Conservation (phyloP, 345 rosid genomes). For the Arabidopsis suecica region DNA sequence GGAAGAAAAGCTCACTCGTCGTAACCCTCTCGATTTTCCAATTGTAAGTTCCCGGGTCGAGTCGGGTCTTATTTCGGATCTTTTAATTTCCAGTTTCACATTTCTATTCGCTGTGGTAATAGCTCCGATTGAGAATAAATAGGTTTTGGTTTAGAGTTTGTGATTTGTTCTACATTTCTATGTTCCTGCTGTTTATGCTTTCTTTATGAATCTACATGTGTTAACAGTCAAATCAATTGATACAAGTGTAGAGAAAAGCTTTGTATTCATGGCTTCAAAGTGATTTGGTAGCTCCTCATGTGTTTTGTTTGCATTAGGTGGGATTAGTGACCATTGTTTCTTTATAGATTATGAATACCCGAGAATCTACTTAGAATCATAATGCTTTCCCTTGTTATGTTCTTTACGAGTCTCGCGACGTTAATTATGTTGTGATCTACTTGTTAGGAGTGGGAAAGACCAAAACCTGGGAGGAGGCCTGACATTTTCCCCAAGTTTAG, state of each 20-base stretch:
- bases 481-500: conserved; percentile 79
- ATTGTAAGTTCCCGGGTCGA: conserved; percentile 47
- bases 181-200: background rate
- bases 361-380: background rate
- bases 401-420: background rate
- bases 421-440: background rate
- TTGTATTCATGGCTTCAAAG: background rate
- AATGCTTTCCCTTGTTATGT: background rate
- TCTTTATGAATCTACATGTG: conserved; percentile 6
- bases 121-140: background rate
- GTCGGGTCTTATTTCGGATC: conserved; percentile 11
- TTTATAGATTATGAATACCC: background rate
- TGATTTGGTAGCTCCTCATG: background rate
- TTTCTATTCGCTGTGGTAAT: too few relatives aligned
- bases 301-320: conserved; percentile 13
- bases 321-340: background rate
- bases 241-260: background rate
- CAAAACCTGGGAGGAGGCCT: conserved; percentile 77
- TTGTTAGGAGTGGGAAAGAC: conserved; percentile 79
- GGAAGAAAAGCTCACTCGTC: conserved; percentile 72
- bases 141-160: background rate
- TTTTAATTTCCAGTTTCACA: background rate
- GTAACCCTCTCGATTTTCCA: conserved; percentile 74
- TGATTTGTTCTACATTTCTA: background rate
- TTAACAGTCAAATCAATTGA: background rate